Conservation (phyloP, 2,329 filamentous ascomycete genomes). For the Exophiala dermatitidis region DNA sequence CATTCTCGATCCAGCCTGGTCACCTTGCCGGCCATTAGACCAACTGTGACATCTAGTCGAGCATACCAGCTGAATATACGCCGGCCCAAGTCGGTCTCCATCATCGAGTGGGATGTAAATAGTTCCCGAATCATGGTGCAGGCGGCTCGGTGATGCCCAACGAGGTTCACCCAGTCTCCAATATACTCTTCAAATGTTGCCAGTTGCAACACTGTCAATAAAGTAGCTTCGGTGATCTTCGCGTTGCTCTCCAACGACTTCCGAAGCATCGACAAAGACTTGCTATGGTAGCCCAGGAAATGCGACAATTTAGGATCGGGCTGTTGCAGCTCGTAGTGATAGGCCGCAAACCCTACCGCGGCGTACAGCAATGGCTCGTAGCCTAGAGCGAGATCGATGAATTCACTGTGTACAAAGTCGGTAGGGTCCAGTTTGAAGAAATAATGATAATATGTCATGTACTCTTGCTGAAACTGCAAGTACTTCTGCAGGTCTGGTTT, state of each 20-base stretch:
- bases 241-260: slow-evolving; percentile 63
- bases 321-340: slow-evolving; percentile 67
- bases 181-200: slow-evolving; percentile 94
- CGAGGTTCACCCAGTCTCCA: slow-evolving; percentile 89
- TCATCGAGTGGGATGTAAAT: slow-evolving; percentile 68
- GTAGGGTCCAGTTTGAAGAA: slow-evolving; percentile 63
- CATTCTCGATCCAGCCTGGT: slow-evolving; percentile 69
- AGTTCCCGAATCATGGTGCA: slow-evolving; percentile 70
- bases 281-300: slow-evolving; percentile 86
- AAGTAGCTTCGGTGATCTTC: slow-evolving; percentile 62
- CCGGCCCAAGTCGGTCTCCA: slow-evolving; percentile 62
- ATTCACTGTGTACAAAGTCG: slow-evolving; percentile 64
- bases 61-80: slow-evolving; percentile 82
- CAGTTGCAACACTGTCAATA: slow-evolving; percentile 83
- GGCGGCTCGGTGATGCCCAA: slow-evolving; percentile 87
- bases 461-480: slow-evolving; percentile 67
- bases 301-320: slow-evolving; percentile 66
- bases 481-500: slow-evolving; percentile 68
- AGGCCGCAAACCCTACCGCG: slow-evolving; percentile 79
- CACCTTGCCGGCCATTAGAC: slow-evolving; percentile 71
- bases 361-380: slow-evolving; percentile 81
- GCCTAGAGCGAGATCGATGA: slow-evolving; percentile 65
- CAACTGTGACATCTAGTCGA: slow-evolving; percentile 78
- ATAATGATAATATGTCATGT: slow-evolving; percentile 77
- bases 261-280: slow-evolving; percentile 70